Base-by-base conservation (phyloP, 2,329 filamentous ascomycete genomes). In the Chaetoscypha palmicola region DNA sequence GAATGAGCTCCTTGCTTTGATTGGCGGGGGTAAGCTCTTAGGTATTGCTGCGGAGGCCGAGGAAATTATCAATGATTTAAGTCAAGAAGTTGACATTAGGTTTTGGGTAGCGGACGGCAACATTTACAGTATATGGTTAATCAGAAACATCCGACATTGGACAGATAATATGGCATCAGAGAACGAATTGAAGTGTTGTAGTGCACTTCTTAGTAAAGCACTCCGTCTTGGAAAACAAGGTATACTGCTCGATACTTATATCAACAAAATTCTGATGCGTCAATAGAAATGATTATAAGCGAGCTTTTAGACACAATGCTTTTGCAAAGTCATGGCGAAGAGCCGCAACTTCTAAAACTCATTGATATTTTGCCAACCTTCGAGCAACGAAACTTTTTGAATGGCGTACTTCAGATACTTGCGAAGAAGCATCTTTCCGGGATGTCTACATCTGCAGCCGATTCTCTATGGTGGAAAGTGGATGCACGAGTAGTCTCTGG, bases 11-110 rank as follows among this genome's bases (percentile, higher is more conserved):
- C 62, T 77, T n/a, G 66, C 68, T 11, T 64, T 82, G 21, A 55
- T 80, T 33, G 78, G 72, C 19, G 76, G 77, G 17, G 78, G 81
- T 41, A 79, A 72, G 55, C 56, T 85, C 4, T 54, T 83, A 1
- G 73, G 77, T 1, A 64, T 71, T 17, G 65, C 70, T 49, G 79
- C 79, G 19, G 77, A 83, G 62, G 69, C 69, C 11, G 61, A 72
- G 41, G 55, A 62, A 43, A 50, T 67, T n/a, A 50, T 64, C 16
- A 62, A 64, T 45, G 55, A 62, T 4, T 43, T 56, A 10, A 56
- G 55, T 21, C 51, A 36, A 21, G 53, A 37, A 45, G 51, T 45
- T 53, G 44, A 31, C 19, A 44, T 54, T 10, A 59, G 17, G 45
- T 58, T 40, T 53, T 62, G 61, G 61, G 42, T 62, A 39, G 46